Base-by-base conservation (phyloP, 306 rosid species). In the Glycine tomentella region DNA sequence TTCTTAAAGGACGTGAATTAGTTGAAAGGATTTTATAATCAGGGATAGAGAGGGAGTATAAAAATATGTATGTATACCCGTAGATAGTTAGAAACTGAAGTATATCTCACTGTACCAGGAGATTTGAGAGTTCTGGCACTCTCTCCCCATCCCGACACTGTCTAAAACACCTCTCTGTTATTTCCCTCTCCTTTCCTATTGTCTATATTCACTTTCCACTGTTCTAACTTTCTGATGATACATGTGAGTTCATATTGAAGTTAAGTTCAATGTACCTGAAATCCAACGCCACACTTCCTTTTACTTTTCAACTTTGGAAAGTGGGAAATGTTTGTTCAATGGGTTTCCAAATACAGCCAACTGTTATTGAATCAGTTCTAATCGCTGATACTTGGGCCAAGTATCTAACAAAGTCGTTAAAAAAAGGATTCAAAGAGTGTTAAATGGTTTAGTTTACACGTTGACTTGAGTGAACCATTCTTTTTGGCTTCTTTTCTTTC, bases 391-490 rank as follows among this genome's bases (percentile, higher is more conserved):
- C 42, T 61, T 31, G n/a, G 40, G 15, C n/a, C 15, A 31, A 25
- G 42, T 61, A 61, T 64, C 46, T 64, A 5, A 64, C 48, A 36
- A 64, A 34, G 16, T 31, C 25, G 7, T 49, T 46, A 8, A 12
- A 20, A 65, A 71, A 34, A 48, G n/a, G 62, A 51, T 8, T 58
- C 64, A 58, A 58, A 58, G 36, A 45, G 57, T 46, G 74, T 40
- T 69, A 69, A 71, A 51, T 50, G 63, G 64, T 52, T 51, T 71
- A 13, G 76, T 72, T 72, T 53, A 52, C 36, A 36, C 8, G 36
- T 72, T 40, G 84, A 72, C 49, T 62, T 61, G 67, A 72, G 55
- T 49, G 25, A 40, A 25, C 72, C 68, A 40, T 52, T 72, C 33
- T 63, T 72, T 77, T 48, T 20, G 7, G 7, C 49, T 9, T 52